These are phyloP conservation scores for Didymella glomerata DNA, from an alignment of 2,329 filamentous ascomycete species.

Conservation along the genomic window DNA sequence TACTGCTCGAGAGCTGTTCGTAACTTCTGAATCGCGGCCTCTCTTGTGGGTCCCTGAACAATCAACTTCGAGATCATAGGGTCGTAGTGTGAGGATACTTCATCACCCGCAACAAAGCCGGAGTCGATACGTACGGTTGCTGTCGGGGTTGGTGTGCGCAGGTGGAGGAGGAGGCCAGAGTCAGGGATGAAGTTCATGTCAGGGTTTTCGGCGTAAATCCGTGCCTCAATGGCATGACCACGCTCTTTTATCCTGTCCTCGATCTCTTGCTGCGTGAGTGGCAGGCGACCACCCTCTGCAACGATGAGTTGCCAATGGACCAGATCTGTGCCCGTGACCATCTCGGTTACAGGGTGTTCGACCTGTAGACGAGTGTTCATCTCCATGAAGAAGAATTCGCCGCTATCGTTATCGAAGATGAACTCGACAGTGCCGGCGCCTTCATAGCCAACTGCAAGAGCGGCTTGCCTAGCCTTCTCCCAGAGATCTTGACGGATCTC, in stretches of 20 bases:
- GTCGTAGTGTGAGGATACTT: constrained; percentile 93
- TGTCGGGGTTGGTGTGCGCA: constrained; percentile 74
- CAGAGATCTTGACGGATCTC: constrained; percentile 69
- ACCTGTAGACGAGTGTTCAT: constrained; percentile 89
- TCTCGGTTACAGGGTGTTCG: constrained; percentile 92
- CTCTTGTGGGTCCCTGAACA: constrained; percentile 79
- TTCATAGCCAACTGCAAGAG: constrained; percentile 70
- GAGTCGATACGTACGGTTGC: constrained; percentile 89
- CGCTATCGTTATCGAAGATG: constrained; percentile 73
- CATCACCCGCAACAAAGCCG: constrained; percentile 89
- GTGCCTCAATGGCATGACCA: constrained; percentile 91
- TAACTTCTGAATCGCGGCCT: constrained; percentile 84
- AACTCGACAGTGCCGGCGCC: constrained; percentile 74
- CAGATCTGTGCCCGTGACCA: constrained; percentile 78
- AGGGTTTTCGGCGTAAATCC: constrained; percentile 96
- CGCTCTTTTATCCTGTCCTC: constrained; percentile 74
- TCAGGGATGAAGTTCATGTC: constrained; percentile 92
- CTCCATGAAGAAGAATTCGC: constrained; percentile 75
- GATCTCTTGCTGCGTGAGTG: constrained; percentile 71
- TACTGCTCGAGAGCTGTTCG: constrained; percentile 83
- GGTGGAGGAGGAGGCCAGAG: constrained; percentile 85
- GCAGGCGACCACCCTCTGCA: constrained; percentile 73
- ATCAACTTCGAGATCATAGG: constrained; percentile 99
- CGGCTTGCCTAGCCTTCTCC: constrained; percentile 70
- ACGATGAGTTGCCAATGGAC: constrained; percentile 96